Conservation (phyloP, 1,284 basidiomycete species). For the Bondarzewia mesenterica region DNA sequence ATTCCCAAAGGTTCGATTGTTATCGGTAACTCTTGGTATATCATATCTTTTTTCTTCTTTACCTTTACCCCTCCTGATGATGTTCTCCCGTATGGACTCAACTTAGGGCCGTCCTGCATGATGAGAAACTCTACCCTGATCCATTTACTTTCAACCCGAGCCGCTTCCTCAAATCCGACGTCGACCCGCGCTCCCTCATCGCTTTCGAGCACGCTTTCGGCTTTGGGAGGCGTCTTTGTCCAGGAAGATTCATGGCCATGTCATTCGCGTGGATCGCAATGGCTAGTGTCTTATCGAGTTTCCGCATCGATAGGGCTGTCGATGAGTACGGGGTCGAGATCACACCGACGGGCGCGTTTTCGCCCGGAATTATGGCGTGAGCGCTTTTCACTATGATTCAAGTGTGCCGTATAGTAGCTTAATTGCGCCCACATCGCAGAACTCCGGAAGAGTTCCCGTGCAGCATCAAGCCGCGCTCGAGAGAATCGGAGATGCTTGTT, state of each 20-base stretch:
- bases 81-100: background rate
- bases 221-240: conserved; percentile 17
- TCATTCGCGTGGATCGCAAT: conserved; percentile 17
- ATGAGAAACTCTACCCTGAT: conserved; percentile 14
- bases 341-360: conserved; percentile 12
- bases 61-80: conserved; percentile 1
- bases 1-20: conserved; percentile 17
- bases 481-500: conserved; percentile 10
- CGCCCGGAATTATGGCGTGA: conserved; percentile 14
- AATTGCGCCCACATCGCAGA: background rate
- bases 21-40: conserved; percentile 19
- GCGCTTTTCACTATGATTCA: background rate
- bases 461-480: conserved; percentile 11
- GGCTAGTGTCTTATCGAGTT: conserved; percentile 15
- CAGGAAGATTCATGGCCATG: conserved; percentile 19
- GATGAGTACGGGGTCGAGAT: conserved; percentile 16
- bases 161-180: conserved; percentile 10
- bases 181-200: conserved; percentile 7
- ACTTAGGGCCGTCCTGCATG: conserved; percentile 13
- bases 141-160: conserved; percentile 15
- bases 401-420: no score
- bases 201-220: conserved; percentile 16
- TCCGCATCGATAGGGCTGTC: conserved; percentile 15
- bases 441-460: conserved; percentile 13
- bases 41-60: background rate